Conservation (phyloP, 164 flowering plant species). For the Nelumbo lutea region DNA sequence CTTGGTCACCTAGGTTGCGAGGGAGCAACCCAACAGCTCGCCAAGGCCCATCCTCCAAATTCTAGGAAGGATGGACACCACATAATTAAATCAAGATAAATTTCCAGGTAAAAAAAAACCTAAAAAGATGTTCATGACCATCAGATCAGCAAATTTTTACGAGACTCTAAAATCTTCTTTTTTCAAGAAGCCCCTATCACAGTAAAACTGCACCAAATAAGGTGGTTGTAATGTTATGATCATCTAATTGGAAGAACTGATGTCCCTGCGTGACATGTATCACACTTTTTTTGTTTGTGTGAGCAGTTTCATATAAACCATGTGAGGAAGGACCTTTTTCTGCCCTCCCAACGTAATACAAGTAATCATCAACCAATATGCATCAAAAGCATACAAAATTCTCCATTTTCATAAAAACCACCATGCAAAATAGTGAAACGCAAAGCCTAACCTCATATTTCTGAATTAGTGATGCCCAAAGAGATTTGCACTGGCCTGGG, state of each 20-base stretch:
- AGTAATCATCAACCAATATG: background rate
- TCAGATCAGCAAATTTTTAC: background rate
- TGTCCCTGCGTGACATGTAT: background rate
- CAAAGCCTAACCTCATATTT: conserved; percentile 71
- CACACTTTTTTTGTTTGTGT: background rate
- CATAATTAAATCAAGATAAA: background rate
- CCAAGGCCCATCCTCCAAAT: background rate
- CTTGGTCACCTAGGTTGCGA: background rate
- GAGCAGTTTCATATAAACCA: background rate
- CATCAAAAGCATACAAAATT: background rate
- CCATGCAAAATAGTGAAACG: background rate
- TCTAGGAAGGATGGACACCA: background rate
- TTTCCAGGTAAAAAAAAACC: background rate
- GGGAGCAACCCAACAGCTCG: background rate
- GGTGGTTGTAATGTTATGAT: background rate
- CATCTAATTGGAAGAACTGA: background rate
- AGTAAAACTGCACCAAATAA: background rate
- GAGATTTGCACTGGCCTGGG: conserved; percentile 90
- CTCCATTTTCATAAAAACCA: background rate
- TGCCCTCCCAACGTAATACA: background rate
- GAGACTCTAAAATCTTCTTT: too few relatives aligned
- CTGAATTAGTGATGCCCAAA: conserved; percentile 83
- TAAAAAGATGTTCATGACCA: background rate
- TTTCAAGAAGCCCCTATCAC: too few relatives aligned
- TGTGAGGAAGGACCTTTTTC: background rate